phyloP scores from a whole-genome alignment of 306 rosid species.

The Cicer judaicum region DNA sequence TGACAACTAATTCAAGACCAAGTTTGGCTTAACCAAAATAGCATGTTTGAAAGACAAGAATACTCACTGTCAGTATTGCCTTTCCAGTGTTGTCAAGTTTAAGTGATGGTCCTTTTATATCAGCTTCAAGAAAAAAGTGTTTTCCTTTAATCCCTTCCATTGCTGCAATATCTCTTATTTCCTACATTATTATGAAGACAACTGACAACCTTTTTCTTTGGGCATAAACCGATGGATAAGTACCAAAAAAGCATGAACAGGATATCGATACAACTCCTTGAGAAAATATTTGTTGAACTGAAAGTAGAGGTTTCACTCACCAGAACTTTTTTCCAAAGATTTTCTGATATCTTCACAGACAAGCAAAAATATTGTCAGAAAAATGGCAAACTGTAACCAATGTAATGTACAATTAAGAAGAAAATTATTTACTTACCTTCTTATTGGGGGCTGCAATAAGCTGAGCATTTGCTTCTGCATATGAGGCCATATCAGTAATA shows the following conservation, averaged over 20 bases:
- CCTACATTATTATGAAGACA: conserved; percentile 56
- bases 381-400: conserved; percentile 12
- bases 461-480: conserved; percentile 84
- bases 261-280: conserved; percentile 5
- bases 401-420: conserved; percentile 35
- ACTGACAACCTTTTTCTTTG: conserved; percentile 37
- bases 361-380: conserved; percentile 48
- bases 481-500: conserved; percentile 77
- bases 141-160: conserved; percentile 76
- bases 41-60: conserved; percentile 21
- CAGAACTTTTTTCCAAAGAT: conserved; percentile 83
- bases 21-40: conserved; percentile 26
- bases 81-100: conserved; percentile 93
- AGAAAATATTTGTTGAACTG: conserved; percentile 10
- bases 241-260: not conserved
- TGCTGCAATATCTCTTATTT: conserved; percentile 82
- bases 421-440: conserved; percentile 58
- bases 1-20: conserved; percentile 6
- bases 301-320: conserved; percentile 57
- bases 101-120: conserved; percentile 83
- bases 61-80: conserved; percentile 79
- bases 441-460: conserved; percentile 77
- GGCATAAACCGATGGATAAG: conserved; percentile 3
- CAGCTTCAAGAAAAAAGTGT: conserved; percentile 81
- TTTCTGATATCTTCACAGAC: conserved; percentile 74